Percentiles rank a stretch among this genome's conserved stretches.
These are phyloP conservation scores for Huntiella savannae DNA, from an alignment of 2,329 filamentous ascomycete genomes.

Conservation along the genomic window DNA sequence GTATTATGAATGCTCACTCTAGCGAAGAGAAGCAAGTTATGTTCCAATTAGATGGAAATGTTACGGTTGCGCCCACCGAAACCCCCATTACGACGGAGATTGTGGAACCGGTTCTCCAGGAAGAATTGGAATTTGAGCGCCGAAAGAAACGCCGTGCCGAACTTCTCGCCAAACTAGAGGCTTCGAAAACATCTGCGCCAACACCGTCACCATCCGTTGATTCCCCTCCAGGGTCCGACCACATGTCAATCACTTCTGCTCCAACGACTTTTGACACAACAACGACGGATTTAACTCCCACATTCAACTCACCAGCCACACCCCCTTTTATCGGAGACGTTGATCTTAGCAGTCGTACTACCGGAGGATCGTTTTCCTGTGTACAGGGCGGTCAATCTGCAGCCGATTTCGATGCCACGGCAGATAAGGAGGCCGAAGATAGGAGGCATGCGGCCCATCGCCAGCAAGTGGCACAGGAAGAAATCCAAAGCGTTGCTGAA, in stretches of 20 bases:
- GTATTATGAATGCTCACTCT: conserved; percentile 34
- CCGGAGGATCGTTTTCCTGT: conserved; percentile 15
- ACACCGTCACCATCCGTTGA: conserved; percentile 25
- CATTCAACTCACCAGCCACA: background rate
- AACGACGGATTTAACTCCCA: background rate
- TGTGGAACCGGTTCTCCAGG: conserved; percentile 43
- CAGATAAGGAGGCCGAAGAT: conserved; percentile 74
- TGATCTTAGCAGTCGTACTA: conserved; percentile 10
- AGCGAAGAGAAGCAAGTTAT: conserved; percentile 23
- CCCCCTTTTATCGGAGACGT: conserved; percentile 8
- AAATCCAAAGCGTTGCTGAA: conserved; percentile 16
- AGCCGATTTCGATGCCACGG: conserved; percentile 76
- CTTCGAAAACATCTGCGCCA: conserved; percentile 34
- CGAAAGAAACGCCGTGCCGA: conserved; percentile 70
- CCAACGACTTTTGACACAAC: conserved; percentile 24
- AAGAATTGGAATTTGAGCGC: conserved; percentile 68
- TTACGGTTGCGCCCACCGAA: conserved; percentile 8
- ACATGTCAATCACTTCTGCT: conserved; percentile 24
- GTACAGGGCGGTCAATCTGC: conserved; percentile 58
- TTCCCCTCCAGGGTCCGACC: conserved; percentile 20
- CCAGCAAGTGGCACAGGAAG: conserved; percentile 4
- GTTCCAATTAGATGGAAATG: conserved; percentile 6
- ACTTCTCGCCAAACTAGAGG: conserved; percentile 64
- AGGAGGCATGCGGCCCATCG: conserved; percentile 42
- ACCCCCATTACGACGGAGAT: background rate